phyloP scores from a whole-genome alignment of 1,284 basidiomycete species.

The Ustilago crameri region DNA sequence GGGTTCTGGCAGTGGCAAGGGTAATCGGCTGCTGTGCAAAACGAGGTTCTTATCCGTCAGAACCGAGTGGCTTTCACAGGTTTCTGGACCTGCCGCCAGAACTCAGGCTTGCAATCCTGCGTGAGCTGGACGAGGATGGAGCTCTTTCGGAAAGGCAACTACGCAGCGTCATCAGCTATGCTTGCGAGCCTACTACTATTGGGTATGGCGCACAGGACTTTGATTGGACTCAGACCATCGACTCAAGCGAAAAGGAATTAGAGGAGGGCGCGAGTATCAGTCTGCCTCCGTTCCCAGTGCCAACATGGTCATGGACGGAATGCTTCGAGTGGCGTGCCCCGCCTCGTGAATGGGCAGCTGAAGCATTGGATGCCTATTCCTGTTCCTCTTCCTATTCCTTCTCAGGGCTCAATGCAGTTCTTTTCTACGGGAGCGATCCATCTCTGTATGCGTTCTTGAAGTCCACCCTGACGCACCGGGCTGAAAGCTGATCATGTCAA shows the following conservation, averaged over 20 bases:
- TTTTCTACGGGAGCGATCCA: too few relatives aligned
- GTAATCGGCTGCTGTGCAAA: constrained; percentile 16
- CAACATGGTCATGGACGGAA: constrained; percentile 29
- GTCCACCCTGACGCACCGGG: constrained; percentile 19
- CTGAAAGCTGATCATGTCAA: constrained; percentile 9
- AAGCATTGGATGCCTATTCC: constrained; percentile 18
- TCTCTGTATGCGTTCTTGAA: constrained; percentile 19
- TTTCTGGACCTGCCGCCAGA: constrained; percentile 41
- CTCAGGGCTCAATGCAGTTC: too few relatives aligned
- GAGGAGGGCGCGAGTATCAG: neutral
- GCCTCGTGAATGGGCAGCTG: constrained; percentile 34
- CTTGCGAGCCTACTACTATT: constrained; percentile 40
- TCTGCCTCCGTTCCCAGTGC: constrained; percentile 14
- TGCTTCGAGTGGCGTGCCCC: constrained; percentile 26
- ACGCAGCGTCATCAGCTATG: constrained; percentile 33
- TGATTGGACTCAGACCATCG: constrained; percentile 14
- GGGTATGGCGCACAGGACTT: constrained; percentile 23
- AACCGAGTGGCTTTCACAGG: constrained; percentile 3
- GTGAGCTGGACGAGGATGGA: constrained; percentile 15
- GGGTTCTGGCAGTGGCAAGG: constrained; percentile 19
- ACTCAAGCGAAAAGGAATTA: too few relatives aligned
- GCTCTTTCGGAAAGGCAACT: constrained; percentile 24
- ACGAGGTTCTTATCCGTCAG: neutral
- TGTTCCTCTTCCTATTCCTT: too few relatives aligned
- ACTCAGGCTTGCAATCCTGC: constrained; percentile 24